Conservation (phyloP, 495 filamentous ascomycete species). For the Penicillium lividum region DNA sequence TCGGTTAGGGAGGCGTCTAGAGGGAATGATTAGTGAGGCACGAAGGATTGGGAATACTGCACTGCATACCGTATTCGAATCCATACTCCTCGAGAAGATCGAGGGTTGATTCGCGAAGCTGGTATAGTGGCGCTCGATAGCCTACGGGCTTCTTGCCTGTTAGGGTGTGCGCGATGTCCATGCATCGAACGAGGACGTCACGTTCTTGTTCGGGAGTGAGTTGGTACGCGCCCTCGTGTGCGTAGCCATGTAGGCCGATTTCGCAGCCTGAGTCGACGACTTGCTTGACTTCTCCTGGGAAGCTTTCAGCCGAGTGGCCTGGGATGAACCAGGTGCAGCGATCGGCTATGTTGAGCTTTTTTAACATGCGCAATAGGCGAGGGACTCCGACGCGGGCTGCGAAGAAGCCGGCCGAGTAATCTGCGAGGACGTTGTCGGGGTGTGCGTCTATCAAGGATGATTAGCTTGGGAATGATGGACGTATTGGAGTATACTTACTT, state of each 20-base stretch:
- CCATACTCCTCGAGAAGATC: slow-evolving; percentile 54
- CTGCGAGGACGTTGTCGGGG: slow-evolving; percentile 40
- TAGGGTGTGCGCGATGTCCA: slow-evolving; percentile 47
- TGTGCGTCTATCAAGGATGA: slow-evolving; percentile 8
- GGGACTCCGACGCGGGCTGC: slow-evolving; percentile 60
- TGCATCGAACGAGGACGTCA: slow-evolving; percentile 57
- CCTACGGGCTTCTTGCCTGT: slow-evolving; percentile 56
- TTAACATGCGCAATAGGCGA: slow-evolving; percentile 58
- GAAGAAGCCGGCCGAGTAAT: slow-evolving; percentile 62
- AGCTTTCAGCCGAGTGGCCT: slow-evolving; percentile 62
- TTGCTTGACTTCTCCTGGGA: slow-evolving; percentile 52
- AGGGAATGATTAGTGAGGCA: too few relatives aligned
- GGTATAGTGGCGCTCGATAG: slow-evolving; percentile 61
- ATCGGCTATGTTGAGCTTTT: slow-evolving; percentile 51
- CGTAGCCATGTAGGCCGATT: slow-evolving; percentile 62
- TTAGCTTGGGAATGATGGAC: background rate
- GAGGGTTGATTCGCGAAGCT: slow-evolving; percentile 55
- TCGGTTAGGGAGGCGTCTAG: slow-evolving; percentile 55
- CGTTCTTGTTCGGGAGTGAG: slow-evolving; percentile 58
- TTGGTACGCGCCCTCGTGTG: slow-evolving; percentile 57
- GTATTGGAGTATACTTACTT: slow-evolving; percentile 20
- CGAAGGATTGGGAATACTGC: too few relatives aligned
- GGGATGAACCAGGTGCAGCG: slow-evolving; percentile 66
- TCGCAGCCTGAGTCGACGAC: slow-evolving; percentile 60
- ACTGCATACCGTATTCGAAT: slow-evolving; percentile 52